Percentiles rank a stretch among this genome's conserved stretches.
Conservation (phyloP, 768 basidiomycete species). For the Kwoniella heveanensis region DNA sequence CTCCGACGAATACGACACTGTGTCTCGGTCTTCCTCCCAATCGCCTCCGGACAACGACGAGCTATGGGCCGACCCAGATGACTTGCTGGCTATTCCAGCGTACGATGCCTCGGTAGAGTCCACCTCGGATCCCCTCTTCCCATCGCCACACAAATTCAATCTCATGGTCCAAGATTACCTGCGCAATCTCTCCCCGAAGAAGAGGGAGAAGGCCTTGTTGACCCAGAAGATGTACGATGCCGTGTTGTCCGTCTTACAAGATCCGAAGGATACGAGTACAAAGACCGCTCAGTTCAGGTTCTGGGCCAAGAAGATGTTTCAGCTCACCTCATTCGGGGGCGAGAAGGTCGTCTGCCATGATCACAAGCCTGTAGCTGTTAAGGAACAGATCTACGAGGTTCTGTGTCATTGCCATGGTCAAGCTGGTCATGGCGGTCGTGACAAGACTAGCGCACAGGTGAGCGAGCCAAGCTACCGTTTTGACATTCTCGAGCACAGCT, state of each 20-base stretch:
- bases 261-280: slow-evolving; percentile 60
- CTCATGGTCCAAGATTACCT: slow-evolving; percentile 66
- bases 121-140: slow-evolving; percentile 57
- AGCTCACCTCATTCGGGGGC: slow-evolving; percentile 33
- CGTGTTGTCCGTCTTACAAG: slow-evolving; percentile 69
- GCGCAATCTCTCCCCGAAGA: slow-evolving; percentile 63
- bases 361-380: slow-evolving; percentile 71
- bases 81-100: slow-evolving; percentile 18
- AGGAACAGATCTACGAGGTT: slow-evolving; percentile 76
- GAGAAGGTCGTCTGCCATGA: slow-evolving; percentile 69
- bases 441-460: slow-evolving; percentile 67
- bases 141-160: slow-evolving; percentile 66
- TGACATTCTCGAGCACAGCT: no score
- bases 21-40: slow-evolving; percentile 17
- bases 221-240: slow-evolving; percentile 70
- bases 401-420: slow-evolving; percentile 72
- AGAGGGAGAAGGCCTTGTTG: slow-evolving; percentile 72
- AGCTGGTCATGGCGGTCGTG: slow-evolving; percentile 72
- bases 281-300: slow-evolving; percentile 72
- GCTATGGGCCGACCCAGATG: slow-evolving; percentile 19
- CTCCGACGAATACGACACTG: slow-evolving; percentile 14
- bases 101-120: slow-evolving; percentile 18
- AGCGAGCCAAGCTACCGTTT: slow-evolving; percentile 4
- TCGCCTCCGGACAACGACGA: slow-evolving; percentile 16
- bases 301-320: slow-evolving; percentile 83